Base-by-base conservation (phyloP, 306 rosid species). In the Senna tora region DNA sequence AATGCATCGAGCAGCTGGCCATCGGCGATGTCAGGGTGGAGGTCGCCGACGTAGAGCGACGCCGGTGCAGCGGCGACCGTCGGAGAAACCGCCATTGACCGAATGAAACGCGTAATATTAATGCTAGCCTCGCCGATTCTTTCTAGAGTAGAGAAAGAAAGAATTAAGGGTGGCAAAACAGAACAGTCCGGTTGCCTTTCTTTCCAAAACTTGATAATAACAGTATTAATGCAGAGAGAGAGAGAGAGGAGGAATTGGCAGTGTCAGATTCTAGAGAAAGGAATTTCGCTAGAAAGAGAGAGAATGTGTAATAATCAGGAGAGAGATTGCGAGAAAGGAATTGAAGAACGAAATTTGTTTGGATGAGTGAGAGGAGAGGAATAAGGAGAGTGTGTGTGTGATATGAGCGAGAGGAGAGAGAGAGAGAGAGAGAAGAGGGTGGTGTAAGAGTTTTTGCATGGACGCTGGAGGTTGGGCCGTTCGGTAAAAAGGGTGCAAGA, bases 31-130 rank as follows among this genome's bases (percentile, higher is more conserved):
- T 85, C 84, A 7, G 83, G 88, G 39, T 71, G 80, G 47, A 87
- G 90, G 72, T 87, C 88, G 15, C 92, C 92, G 60, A 87, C 88
- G 79, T 87, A 87, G 9, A 87, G 80, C 4, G 89, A 80, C 36
- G 79, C 76, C 25, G 57, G 57, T 0, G 81, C 11, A 16, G 70
- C 46, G 65, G 62, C 38, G 42, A 45, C 78, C 33, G 78, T 28
- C 47, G 74, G 75, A 68, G 81, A 6, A 50, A 54, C 83, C 65
- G 75, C 92, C 92, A 85, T 87, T 74, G 61, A 19, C 39, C 19
- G 43, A 30, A 16, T 16, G 53, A 45, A 43, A 71, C 20, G 45
- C 15, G 67, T 55, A 71, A 58, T 71, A 47, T 36, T 2, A 2
- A 58, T 71, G 58, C 47, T 2, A 2, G 57, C 15, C 0, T 12